A percentile compares a stretch with the other conserved stretches of the same genome.
Conservation (phyloP, 345 rosid genomes). For the Populus alba region DNA sequence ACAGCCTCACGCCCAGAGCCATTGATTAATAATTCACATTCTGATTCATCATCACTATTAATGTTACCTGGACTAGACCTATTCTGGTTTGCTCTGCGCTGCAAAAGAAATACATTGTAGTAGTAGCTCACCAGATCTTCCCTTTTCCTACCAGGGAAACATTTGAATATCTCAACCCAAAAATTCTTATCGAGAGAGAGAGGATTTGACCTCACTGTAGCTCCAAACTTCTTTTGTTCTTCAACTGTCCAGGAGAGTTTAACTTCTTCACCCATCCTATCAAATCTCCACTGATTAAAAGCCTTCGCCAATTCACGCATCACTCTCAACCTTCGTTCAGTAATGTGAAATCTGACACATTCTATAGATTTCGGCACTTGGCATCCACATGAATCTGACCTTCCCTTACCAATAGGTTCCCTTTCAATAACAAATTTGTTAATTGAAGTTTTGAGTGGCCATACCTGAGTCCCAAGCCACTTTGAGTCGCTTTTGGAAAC, state of each 20-base stretch:
- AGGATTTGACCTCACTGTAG: slow-evolving; percentile 38
- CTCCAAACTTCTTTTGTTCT: slow-evolving; percentile 53
- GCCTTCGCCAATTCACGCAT: slow-evolving; percentile 69
- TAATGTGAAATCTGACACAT: slow-evolving; percentile 72
- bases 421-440: slow-evolving; percentile 54
- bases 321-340: slow-evolving; percentile 46
- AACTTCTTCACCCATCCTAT: slow-evolving; percentile 72
- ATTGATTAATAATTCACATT: slow-evolving; percentile 18
- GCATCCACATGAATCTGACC: slow-evolving; percentile 79
- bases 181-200: slow-evolving; percentile 34
- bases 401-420: slow-evolving; percentile 86
- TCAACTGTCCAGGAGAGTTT: slow-evolving; percentile 48
- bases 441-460: slow-evolving; percentile 58
- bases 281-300: slow-evolving; percentile 56
- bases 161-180: slow-evolving; percentile 46
- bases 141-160: slow-evolving; percentile 47
- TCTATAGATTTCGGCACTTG: slow-evolving; percentile 50
- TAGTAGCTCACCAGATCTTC: slow-evolving; percentile 67
- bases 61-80: slow-evolving; percentile 45
- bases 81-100: slow-evolving; percentile 71
- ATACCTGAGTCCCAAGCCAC: slow-evolving; percentile 71
- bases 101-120: slow-evolving; percentile 70
- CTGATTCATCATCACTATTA: slow-evolving; percentile 57
- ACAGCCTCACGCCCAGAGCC: slow-evolving; percentile 27
- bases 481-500: slow-evolving; percentile 54